A percentile compares a stretch with the other conserved stretches of the same genome.
These are phyloP conservation scores for Tricholoma sp. DNA, from an alignment of 768 basidiomycete genomes.

Conservation along the genomic window DNA sequence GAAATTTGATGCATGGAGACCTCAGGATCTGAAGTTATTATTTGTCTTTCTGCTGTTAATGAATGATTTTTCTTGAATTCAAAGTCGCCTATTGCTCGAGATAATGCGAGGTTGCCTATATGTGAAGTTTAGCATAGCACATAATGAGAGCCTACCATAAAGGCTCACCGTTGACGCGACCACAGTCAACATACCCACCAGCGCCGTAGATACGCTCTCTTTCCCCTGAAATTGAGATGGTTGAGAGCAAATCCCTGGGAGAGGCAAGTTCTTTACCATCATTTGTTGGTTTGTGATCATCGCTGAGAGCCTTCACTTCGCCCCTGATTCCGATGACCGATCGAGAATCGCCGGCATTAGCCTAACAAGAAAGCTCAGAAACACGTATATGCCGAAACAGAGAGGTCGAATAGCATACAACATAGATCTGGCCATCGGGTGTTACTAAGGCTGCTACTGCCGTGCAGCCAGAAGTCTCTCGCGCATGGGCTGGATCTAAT, in stretches of 20 bases:
- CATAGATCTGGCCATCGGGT: constrained; percentile 69
- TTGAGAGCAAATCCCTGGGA: not conserved
- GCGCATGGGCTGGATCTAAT: constrained; percentile 77
- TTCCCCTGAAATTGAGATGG: constrained; percentile 50
- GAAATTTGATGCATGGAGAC: constrained; percentile 76
- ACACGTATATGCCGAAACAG: constrained; percentile 1
- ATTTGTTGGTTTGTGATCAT: constrained; percentile 94
- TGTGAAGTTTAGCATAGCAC: constrained; percentile 1
- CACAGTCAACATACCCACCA: constrained; percentile 95
- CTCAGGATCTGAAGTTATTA: constrained; percentile 94
- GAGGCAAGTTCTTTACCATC: constrained; percentile 41
- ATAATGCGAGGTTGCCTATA: constrained; percentile 90
- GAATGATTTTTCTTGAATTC: constrained; percentile 95
- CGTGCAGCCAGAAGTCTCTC: constrained; percentile 95
- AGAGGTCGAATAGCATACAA: constrained; percentile 43
- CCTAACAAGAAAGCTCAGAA: constrained; percentile 43
- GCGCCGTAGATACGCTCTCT: constrained; percentile 81
- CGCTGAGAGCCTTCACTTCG: constrained; percentile 82
- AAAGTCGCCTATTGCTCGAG: constrained; percentile 94
- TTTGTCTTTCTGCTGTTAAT: constrained; percentile 81
- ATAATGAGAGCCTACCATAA: not conserved
- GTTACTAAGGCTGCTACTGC: constrained; percentile 88
- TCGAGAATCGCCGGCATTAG: constrained; percentile 96
- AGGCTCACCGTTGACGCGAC: constrained; percentile 86
- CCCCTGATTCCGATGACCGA: constrained; percentile 85